Percentiles rank a stretch among this genome's conserved stretches.
phyloP scores from a whole-genome alignment of 1,284 basidiomycete genomes.

The Melanopsichium pennsylvanicum region DNA sequence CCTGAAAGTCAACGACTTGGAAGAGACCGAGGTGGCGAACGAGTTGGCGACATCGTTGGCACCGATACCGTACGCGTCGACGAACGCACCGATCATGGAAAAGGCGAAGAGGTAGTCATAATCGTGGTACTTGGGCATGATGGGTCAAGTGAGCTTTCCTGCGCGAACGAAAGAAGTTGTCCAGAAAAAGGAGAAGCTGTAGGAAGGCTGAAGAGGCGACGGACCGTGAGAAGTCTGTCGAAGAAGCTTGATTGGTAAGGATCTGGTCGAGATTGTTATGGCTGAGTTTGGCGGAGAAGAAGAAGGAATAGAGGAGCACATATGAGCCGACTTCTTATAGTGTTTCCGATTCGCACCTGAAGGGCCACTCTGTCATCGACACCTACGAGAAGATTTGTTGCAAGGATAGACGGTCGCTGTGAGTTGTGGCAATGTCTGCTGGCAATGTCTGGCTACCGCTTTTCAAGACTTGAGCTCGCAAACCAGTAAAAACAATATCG shows the following conservation, averaged over 20 bases:
- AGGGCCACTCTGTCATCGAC: not conserved
- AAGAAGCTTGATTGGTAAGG: not conserved
- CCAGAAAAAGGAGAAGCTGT: not conserved
- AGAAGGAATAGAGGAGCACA: not conserved
- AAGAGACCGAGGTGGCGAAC: slow-evolving; percentile 48
- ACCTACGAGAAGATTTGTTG: no score
- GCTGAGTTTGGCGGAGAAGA: slow-evolving; percentile 2
- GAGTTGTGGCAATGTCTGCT: no score
- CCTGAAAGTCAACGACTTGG: slow-evolving; percentile 40
- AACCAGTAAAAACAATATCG: no score
- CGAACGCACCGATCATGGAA: slow-evolving; percentile 33
- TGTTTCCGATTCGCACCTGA: not conserved
- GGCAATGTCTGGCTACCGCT: no score
- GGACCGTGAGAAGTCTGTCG: not conserved
- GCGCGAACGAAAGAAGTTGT: not conserved
- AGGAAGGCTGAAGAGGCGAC: not conserved
- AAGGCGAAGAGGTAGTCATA: slow-evolving; percentile 52
- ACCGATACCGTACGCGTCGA: slow-evolving; percentile 44
- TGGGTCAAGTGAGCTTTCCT: not conserved
- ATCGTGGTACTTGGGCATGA: slow-evolving; percentile 35
- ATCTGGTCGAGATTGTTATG: not conserved
- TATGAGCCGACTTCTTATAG: not conserved
- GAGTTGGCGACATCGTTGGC: slow-evolving; percentile 57
- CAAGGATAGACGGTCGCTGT: no score
- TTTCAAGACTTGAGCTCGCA: no score